phyloP scores from a whole-genome alignment of 139 green algal genomes.

The Eudorina sp. region DNA sequence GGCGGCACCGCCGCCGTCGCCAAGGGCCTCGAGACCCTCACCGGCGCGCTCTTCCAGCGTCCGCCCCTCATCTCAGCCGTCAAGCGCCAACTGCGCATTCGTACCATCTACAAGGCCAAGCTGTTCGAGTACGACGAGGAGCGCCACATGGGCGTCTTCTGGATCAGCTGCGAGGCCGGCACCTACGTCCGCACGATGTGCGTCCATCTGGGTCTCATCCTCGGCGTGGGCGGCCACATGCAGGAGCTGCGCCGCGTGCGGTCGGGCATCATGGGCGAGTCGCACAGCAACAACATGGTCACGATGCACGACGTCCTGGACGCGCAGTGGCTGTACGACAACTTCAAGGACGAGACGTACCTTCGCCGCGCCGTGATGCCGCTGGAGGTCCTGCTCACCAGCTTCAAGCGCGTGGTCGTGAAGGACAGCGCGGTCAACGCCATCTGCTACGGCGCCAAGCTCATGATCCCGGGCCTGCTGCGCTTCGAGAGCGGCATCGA shows the following conservation, averaged over 20 bases:
- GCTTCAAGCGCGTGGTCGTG: conserved; percentile 96
- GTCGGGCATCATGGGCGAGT: conserved; percentile 95
- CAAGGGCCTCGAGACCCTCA: conserved; percentile 84
- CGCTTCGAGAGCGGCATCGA: conserved; percentile 92
- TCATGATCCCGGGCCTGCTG: conserved; percentile 98
- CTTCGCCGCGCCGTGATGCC: conserved; percentile 95
- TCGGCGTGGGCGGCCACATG: conserved; percentile 98
- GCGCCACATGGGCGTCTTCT: conserved; percentile 96
- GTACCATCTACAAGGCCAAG: conserved; percentile 95
- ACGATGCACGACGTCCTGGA: conserved; percentile 99
- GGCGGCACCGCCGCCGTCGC: conserved; percentile 79
- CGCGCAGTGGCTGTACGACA: conserved; percentile 95
- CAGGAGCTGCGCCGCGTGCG: conserved; percentile 96
- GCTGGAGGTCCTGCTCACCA: conserved; percentile 95
- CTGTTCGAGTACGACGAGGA: conserved; percentile 97
- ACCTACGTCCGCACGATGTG: conserved; percentile 98
- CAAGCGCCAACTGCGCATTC: conserved; percentile 98
- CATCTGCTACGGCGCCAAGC: conserved; percentile 99
- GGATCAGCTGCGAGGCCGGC: conserved; percentile 96
- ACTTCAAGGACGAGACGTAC: conserved; percentile 95
- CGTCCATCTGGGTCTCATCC: conserved; percentile 97
- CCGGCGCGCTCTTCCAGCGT: conserved; percentile 93
- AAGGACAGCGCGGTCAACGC: conserved; percentile 99
- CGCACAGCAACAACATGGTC: conserved; percentile 92
- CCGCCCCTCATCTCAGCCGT: conserved; percentile 98